Conservation (phyloP, 192 early-diverging fungal species). For the Lobosporangium transversale region DNA sequence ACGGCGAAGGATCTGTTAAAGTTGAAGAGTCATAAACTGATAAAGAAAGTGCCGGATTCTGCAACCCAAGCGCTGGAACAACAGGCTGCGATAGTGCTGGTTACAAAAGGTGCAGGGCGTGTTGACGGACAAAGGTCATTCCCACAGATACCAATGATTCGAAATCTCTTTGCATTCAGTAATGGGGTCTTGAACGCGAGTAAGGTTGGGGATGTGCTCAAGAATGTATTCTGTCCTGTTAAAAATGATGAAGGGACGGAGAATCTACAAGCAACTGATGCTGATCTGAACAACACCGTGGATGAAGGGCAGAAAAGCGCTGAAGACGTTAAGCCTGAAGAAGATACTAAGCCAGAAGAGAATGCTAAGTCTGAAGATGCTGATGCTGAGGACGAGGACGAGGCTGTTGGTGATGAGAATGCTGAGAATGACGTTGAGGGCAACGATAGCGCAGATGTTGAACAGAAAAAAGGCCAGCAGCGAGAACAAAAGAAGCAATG, state of each 20-base stretch:
- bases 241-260: not conserved
- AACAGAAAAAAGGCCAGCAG: conserved; percentile 1
- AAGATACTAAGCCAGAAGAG: too few species aligned
- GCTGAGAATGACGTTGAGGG: not conserved
- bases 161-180: conserved; percentile 33
- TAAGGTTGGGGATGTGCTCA: conserved; percentile 18
- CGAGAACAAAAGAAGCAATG: too few species aligned
- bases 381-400: not conserved
- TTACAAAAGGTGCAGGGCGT: conserved; percentile 23
- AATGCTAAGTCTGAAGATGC: not conserved
- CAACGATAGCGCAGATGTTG: not conserved
- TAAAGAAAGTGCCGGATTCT: not conserved
- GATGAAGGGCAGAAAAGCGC: too few species aligned
- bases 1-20: conserved; percentile 15
- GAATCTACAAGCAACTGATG: not conserved
- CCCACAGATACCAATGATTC: conserved; percentile 6
- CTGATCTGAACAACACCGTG: too few species aligned
- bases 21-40: not conserved
- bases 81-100: conserved; percentile 5
- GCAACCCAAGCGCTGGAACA: conserved; percentile 1
- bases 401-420: too few species aligned
- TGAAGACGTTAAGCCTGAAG: not conserved
- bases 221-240: conserved; percentile 27
- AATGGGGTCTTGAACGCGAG: conserved; percentile 18
- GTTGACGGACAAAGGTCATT: not conserved